Evolutionary conservation across 2,329 filamentous ascomycete species (phyloP).

Genomic region (Paecilomyces fulvus): DNA sequence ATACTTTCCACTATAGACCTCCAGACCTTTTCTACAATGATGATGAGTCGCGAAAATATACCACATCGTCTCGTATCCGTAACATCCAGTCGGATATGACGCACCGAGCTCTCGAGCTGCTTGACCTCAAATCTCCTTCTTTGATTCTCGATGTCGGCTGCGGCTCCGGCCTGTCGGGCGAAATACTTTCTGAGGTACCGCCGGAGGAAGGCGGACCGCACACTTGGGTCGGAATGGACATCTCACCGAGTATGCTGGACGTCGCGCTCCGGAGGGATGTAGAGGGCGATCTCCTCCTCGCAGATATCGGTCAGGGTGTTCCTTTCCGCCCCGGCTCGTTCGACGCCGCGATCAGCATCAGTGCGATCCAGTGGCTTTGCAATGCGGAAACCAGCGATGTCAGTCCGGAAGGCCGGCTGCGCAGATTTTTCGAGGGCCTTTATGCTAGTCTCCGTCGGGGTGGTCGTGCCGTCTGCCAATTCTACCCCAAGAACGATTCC

Average conservation of each 20-base stretch:
- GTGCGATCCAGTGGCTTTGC: constrained; percentile 96
- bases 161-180: constrained; percentile 86
- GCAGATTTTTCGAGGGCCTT: constrained; percentile 83
- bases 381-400: constrained; percentile 88
- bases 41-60: constrained; percentile 92
- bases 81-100: constrained; percentile 96
- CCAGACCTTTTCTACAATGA: constrained; percentile 98
- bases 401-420: constrained; percentile 65
- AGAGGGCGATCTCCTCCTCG: constrained; percentile 86
- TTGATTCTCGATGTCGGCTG: constrained; percentile 95
- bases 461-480: constrained; percentile 88
- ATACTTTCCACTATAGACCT: constrained; percentile 48
- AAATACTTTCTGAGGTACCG: constrained; percentile 71
- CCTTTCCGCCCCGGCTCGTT: constrained; percentile 89
- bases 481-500: constrained; percentile 91
- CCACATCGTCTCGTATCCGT: constrained; percentile 88
- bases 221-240: constrained; percentile 95
- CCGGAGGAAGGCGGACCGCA: constrained; percentile 73
- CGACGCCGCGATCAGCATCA: constrained; percentile 91
- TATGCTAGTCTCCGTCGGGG: constrained; percentile 78
- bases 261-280: constrained; percentile 85
- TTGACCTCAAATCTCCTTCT: constrained; percentile 69
- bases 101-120: constrained; percentile 80
- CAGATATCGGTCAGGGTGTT: constrained; percentile 90
- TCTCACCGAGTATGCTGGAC: constrained; percentile 93